Conservation (phyloP, 768 basidiomycete species). For the Leccinum subgranulosum region DNA sequence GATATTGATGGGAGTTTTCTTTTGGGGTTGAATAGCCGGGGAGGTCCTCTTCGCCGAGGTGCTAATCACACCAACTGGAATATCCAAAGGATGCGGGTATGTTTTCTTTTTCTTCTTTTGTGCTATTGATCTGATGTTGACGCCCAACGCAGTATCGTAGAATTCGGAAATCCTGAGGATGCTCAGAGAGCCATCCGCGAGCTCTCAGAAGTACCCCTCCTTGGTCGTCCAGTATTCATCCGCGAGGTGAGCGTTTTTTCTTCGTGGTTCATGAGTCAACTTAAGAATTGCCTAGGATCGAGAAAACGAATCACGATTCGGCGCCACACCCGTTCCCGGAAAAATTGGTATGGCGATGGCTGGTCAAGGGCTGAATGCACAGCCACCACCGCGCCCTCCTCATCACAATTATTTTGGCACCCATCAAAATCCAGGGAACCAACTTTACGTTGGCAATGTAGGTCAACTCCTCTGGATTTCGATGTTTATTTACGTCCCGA, state of each 20-base stretch:
- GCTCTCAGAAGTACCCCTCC: slow-evolving; percentile 83
- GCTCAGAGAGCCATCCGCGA: slow-evolving; percentile 87
- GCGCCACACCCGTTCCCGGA: slow-evolving; percentile 91
- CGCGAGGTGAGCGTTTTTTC: slow-evolving; percentile 63
- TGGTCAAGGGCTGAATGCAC: slow-evolving; percentile 78
- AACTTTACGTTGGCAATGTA: slow-evolving; percentile 91
- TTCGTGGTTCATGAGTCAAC: neutral
- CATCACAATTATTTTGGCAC: slow-evolving; percentile 72
- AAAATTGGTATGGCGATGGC: slow-evolving; percentile 97
- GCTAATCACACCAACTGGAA: slow-evolving; percentile 90
- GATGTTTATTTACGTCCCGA: slow-evolving; percentile 3
- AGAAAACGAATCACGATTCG: slow-evolving; percentile 93
- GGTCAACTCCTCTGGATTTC: slow-evolving; percentile 19
- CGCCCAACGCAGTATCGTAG: slow-evolving; percentile 73
- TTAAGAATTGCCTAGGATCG: slow-evolving; percentile 66
- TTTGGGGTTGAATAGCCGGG: slow-evolving; percentile 93
- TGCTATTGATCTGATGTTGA: slow-evolving; percentile 7
- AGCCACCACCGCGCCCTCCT: slow-evolving; percentile 79
- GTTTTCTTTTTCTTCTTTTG: slow-evolving; percentile 32
- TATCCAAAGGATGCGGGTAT: slow-evolving; percentile 99
- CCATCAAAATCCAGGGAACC: slow-evolving; percentile 70
- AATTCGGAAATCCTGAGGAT: slow-evolving; percentile 88
- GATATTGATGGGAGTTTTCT: slow-evolving; percentile 94
- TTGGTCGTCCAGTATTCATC: slow-evolving; percentile 94
- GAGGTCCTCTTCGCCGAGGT: slow-evolving; percentile 99